Conservation (phyloP, 257 asterid genomes). For the Galeopsis tetrahit region DNA sequence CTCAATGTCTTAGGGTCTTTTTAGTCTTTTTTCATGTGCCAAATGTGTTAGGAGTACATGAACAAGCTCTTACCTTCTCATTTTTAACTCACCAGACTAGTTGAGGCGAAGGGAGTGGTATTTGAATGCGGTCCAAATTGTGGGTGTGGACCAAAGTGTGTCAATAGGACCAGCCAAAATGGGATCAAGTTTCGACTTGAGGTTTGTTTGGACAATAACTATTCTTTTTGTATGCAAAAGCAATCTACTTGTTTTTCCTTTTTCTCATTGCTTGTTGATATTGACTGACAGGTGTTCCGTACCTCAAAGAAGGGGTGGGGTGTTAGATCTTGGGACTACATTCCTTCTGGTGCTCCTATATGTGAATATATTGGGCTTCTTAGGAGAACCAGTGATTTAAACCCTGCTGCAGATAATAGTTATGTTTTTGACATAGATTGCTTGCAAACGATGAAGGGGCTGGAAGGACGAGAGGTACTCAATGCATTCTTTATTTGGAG, state of each 20-base stretch:
- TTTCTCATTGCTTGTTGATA: slow-evolving; percentile 17
- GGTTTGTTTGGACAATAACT: slow-evolving; percentile 44
- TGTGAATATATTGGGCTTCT: slow-evolving; percentile 84
- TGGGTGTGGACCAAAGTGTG: slow-evolving; percentile 75
- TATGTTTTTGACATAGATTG: slow-evolving; percentile 87
- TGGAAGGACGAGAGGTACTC: slow-evolving; percentile 85
- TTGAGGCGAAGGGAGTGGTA: slow-evolving; percentile 82
- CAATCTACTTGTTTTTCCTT: not conserved
- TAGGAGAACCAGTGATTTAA: slow-evolving; percentile 55
- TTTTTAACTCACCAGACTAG: slow-evolving; percentile 36
- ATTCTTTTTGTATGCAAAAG: not conserved
- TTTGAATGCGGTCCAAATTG: slow-evolving; percentile 86
- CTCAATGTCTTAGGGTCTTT: not conserved
- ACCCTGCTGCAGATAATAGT: slow-evolving; percentile 61
- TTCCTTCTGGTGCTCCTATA: slow-evolving; percentile 82
- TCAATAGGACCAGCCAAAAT: slow-evolving; percentile 65
- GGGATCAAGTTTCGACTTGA: slow-evolving; percentile 63
- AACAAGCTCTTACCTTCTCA: not conserved
- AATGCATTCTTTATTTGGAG: slow-evolving; percentile 16
- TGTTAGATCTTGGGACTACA: slow-evolving; percentile 86
- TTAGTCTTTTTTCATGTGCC: slow-evolving; percentile 1
- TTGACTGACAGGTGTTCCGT: slow-evolving; percentile 65
- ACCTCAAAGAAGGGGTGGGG: slow-evolving; percentile 94
- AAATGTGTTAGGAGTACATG: not conserved
- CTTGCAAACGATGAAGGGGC: slow-evolving; percentile 86